These are phyloP conservation scores for Cordyceps cateniannulata DNA, from an alignment of 2,329 filamentous ascomycete species.

Conservation along the genomic window DNA sequence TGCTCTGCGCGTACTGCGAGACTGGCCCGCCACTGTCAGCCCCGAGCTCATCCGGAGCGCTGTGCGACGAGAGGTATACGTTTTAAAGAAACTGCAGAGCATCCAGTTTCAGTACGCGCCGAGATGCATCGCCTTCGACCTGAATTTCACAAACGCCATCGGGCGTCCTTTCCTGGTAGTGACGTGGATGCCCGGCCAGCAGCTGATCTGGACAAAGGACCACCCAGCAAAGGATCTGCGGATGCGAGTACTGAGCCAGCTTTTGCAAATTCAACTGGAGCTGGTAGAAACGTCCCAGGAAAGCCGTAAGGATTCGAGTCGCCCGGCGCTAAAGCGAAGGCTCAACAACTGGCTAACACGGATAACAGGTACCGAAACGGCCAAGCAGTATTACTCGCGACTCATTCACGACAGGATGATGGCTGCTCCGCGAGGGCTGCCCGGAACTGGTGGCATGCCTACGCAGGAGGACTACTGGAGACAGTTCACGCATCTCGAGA, in stretches of 20 bases:
- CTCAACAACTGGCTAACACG: not conserved
- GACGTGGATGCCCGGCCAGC: not conserved
- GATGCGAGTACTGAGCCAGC: not conserved
- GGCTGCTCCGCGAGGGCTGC: not conserved
- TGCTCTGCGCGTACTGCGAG: not conserved
- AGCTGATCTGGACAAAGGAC: not conserved
- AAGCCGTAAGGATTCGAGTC: not conserved
- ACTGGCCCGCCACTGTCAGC: not conserved
- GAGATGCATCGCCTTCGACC: not conserved
- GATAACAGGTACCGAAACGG: not conserved
- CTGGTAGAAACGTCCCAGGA: not conserved
- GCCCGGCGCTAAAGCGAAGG: not conserved
- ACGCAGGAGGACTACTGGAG: not conserved
- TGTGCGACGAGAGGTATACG: not conserved
- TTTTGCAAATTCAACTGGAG: not conserved
- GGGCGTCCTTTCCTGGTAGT: not conserved
- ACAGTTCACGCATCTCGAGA: not conserved
- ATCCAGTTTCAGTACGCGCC: not conserved
- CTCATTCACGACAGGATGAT: not conserved
- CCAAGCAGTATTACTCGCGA: not conserved
- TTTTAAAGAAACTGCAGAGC: not conserved
- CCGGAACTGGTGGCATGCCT: not conserved
- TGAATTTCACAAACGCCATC: not conserved
- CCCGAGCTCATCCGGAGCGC: not conserved
- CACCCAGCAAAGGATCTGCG: not conserved